These are phyloP conservation scores for Phoenix dactylifera DNA, from an alignment of 176 grass and related monocot species.

Conservation along the genomic window DNA sequence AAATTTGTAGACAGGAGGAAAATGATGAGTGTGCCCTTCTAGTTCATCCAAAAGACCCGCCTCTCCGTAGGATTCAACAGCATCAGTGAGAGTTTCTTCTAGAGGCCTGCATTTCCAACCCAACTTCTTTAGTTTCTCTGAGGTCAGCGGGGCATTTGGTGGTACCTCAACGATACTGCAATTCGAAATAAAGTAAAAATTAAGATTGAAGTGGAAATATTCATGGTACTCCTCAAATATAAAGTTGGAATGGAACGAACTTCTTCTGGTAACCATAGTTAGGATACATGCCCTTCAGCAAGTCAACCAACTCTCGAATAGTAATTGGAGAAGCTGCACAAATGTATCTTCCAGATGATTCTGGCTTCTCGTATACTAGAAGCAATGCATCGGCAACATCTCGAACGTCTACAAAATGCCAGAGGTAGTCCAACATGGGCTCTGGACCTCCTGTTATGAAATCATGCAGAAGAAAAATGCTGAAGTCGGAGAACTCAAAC, in stretches of 20 bases:
- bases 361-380: slow-evolving; percentile 19
- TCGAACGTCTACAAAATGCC: slow-evolving; percentile 18
- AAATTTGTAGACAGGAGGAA: slow-evolving; percentile 1
- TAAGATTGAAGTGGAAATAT: too few relatives aligned
- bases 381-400: slow-evolving; percentile 27
- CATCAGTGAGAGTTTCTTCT: slow-evolving; percentile 36
- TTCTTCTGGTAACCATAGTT: slow-evolving; percentile 28
- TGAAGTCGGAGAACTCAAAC: not conserved
- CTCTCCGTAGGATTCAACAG: slow-evolving; percentile 27
- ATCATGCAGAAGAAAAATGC: not conserved
- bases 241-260: not conserved
- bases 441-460: slow-evolving; percentile 24
- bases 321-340: slow-evolving; percentile 14
- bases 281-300: slow-evolving; percentile 36
- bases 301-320: not conserved
- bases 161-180: slow-evolving; percentile 16
- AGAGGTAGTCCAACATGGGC: slow-evolving; percentile 9
- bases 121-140: slow-evolving; percentile 29
- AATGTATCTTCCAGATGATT: slow-evolving; percentile 25
- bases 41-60: slow-evolving; percentile 27
- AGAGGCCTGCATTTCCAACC: slow-evolving; percentile 40
- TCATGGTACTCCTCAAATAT: too few relatives aligned
- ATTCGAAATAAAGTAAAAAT: not conserved
- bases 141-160: not conserved
- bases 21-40: not conserved